Evolutionary conservation across 2,329 filamentous ascomycete species (phyloP).

Genomic region (Hypomyces perniciosus): DNA sequence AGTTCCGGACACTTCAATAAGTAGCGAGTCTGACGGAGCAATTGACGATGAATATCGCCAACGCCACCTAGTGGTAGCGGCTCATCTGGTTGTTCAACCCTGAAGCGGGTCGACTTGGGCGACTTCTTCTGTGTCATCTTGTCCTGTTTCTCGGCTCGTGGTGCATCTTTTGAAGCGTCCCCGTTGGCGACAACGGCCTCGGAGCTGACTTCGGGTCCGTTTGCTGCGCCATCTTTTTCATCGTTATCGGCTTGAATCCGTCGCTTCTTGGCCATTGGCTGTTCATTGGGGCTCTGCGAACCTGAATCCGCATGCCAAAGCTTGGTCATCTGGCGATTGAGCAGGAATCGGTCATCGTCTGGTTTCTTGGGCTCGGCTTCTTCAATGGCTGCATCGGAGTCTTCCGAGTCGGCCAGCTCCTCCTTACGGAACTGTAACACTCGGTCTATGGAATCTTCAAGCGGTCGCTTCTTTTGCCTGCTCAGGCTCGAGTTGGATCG

Average conservation of each 20-base stretch:
- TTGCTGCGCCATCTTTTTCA: conserved; percentile 16
- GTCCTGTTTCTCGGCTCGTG: conserved; percentile 19
- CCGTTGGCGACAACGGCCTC: conserved; percentile 13
- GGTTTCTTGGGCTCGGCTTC: conserved; percentile 28
- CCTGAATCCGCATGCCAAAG: conserved; percentile 29
- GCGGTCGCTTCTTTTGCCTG: conserved; percentile 69
- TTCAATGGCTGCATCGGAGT: conserved; percentile 44
- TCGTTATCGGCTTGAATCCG: conserved; percentile 24
- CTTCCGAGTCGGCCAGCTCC: conserved; percentile 49
- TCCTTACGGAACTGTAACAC: conserved; percentile 70
- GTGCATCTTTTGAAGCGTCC: neutral
- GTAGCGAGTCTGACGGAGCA: conserved; percentile 14
- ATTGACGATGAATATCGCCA: conserved; percentile 18
- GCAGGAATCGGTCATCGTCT: conserved; percentile 32
- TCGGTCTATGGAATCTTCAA: conserved; percentile 82
- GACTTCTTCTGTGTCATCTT: conserved; percentile 26
- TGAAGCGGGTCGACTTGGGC: conserved; percentile 25
- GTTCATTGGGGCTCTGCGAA: conserved; percentile 16
- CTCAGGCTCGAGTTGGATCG: conserved; percentile 81
- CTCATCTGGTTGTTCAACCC: conserved; percentile 23
- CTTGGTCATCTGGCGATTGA: conserved; percentile 38
- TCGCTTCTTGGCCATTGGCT: conserved; percentile 28
- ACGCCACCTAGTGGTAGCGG: conserved; percentile 25
- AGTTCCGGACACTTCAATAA: conserved; percentile 19
- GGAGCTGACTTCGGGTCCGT: conserved; percentile 4